Base-by-base conservation (phyloP, 108 stramenopile species). In the Cyclotella sp. region DNA sequence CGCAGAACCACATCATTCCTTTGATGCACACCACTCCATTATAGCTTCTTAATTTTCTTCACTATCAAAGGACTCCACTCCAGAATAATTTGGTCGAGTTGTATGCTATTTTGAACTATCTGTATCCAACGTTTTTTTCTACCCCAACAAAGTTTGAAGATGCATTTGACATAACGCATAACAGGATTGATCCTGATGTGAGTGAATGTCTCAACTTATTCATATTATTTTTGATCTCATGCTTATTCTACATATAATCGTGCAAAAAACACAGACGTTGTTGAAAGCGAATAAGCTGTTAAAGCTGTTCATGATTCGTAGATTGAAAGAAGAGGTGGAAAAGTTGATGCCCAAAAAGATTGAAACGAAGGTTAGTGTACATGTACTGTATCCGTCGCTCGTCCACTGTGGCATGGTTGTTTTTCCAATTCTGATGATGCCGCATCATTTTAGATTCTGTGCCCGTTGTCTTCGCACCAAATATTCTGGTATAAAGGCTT, bases 11-110 rank as follows among this genome's bases (percentile, higher is more conserved):
- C 34, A 34, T 34, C 34, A 34, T 34, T 34, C 6, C 34, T 34
- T 6, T 34, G 34, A 34, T 2, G 34, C 6, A 6, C 34, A 34
- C n/a, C n/a, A n/a, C n/a, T n/a, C n/a, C n/a, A n/a, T n/a, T n/a
- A 34, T 34, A 34, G 6, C 34, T 34, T 34, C 4, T 34, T 6
- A 2, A 34, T 34, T 34, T 6, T 5, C 34, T 34, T 34, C 34
- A 34, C 34, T 5, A 5, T 34, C 34, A 34, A 34, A 34, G 34
- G 27, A 95, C 93, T 0, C 95, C 96, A n/a, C 65, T 94, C 59
- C 93, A 94, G 73, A 96, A 97, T 83, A 94, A 92, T 74, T 44
- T 92, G 28, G 78, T 87, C 12, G 93, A 96, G 63, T 68, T 96
- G 40, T 93, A 82, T 79, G 70, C 84, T 9, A 69, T 96, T 10